phyloP scores from a whole-genome alignment of 164 flowering plant genomes.

The Saururus chinensis region DNA sequence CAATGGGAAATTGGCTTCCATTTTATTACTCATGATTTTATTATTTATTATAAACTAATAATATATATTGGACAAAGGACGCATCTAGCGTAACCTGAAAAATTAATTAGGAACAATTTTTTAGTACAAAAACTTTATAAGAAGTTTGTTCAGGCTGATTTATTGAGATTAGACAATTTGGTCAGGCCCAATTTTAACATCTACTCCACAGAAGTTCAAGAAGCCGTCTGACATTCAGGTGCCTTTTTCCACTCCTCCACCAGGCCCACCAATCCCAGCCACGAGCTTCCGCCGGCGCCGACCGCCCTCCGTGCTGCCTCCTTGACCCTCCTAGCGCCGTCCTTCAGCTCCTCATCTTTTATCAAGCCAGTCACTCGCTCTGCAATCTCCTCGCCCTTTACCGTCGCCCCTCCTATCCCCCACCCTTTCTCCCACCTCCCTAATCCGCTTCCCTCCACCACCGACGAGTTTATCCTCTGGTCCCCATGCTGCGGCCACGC shows the following conservation, averaged over 20 bases:
- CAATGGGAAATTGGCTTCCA: too few relatives aligned
- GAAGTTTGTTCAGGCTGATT: too few relatives aligned
- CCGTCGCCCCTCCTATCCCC: conserved; percentile 13
- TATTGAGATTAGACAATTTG: too few relatives aligned
- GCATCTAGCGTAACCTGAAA: too few relatives aligned
- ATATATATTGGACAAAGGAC: too few relatives aligned
- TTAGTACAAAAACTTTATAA: too few relatives aligned
- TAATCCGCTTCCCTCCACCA: conserved; percentile 18
- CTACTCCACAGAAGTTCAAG: too few relatives aligned
- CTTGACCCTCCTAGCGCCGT: conserved; percentile 7
- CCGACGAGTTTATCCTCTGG: conserved; percentile 25
- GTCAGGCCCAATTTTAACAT: too few relatives aligned
- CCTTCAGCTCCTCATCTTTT: conserved; percentile 11
- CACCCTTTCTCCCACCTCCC: conserved; percentile 21
- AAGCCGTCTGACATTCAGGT: too few relatives aligned
- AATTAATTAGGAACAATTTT: too few relatives aligned
- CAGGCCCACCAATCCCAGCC: neutral
- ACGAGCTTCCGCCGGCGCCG: conserved; percentile 10
- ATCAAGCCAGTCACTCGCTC: conserved; percentile 14
- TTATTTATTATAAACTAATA: too few relatives aligned
- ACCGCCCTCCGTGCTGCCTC: conserved; percentile 22
- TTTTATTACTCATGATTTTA: too few relatives aligned
- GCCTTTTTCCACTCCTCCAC: neutral
- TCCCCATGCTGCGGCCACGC: conserved; percentile 28
- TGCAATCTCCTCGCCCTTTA: conserved; percentile 17